These are phyloP conservation scores for Aspergillus ochraceus DNA, from an alignment of 2,329 filamentous ascomycete genomes.

Conservation along the genomic window DNA sequence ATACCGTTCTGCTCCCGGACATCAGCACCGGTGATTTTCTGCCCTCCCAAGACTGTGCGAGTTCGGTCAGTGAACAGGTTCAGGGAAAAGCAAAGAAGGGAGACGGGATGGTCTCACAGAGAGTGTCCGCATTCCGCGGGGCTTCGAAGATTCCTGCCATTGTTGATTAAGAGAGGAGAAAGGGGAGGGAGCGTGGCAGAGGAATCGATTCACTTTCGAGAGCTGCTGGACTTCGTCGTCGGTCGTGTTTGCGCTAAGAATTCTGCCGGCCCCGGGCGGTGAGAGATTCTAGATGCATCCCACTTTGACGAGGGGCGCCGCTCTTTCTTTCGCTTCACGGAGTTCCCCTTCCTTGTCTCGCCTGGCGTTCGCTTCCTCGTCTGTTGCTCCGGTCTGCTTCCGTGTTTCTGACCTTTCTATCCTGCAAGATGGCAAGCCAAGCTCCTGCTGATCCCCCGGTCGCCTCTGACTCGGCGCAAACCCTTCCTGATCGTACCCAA, in stretches of 20 bases:
- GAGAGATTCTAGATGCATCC: constrained; percentile 34
- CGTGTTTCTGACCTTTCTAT: constrained; percentile 18
- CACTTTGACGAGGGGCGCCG: constrained; percentile 35
- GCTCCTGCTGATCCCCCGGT: constrained; percentile 28
- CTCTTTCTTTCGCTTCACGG: constrained; percentile 5
- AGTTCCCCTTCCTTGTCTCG: constrained; percentile 12
- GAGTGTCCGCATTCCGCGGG: constrained; percentile 84
- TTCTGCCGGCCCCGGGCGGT: constrained; percentile 46
- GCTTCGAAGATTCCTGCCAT: constrained; percentile 98
- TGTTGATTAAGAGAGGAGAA: constrained; percentile 24
- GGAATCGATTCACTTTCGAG: constrained; percentile 23
- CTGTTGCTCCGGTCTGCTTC: constrained; percentile 16
- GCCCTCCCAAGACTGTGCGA: constrained; percentile 76
- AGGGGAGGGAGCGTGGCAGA: constrained; percentile 20
- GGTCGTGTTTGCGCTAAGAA: constrained; percentile 34
- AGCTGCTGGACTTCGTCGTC: constrained; percentile 20
- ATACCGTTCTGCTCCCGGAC: constrained; percentile 95
- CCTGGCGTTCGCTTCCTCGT: constrained; percentile 5
- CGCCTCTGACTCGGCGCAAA: constrained; percentile 29
- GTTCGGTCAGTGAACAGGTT: constrained; percentile 32
- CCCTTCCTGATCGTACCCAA: constrained; percentile 41
- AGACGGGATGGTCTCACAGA: constrained; percentile 59
- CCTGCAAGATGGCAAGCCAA: constrained; percentile 33
- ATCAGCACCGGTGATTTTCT: constrained; percentile 95
- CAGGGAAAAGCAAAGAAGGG: background rate